Conservation (phyloP, 225 moss, liverwort and hornwort species). For the Pleurozium schreberi region DNA sequence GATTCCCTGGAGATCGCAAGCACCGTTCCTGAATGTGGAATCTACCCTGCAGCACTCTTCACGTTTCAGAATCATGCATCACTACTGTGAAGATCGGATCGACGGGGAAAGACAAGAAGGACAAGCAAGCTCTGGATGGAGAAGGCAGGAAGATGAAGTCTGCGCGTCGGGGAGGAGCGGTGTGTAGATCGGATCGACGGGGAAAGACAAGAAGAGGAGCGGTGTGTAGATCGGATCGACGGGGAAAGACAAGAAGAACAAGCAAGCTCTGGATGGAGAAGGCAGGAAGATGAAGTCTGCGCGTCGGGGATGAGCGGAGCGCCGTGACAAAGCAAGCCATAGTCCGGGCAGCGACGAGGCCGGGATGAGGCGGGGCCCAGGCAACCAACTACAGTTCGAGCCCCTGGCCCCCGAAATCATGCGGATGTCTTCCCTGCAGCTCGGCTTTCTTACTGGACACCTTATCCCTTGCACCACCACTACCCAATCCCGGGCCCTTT, state of each 20-base stretch:
- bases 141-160: not conserved
- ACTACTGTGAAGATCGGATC: not conserved
- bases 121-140: not conserved
- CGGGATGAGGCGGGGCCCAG: not conserved
- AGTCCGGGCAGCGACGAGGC: not conserved
- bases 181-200: too few relatives aligned
- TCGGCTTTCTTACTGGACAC: not conserved
- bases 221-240: too few relatives aligned
- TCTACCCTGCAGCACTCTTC: not conserved
- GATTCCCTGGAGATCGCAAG: not conserved
- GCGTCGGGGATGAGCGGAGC: not conserved
- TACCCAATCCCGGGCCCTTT: not conserved
- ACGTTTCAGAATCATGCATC: not conserved
- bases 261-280: not conserved
- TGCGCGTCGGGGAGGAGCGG: not conserved
- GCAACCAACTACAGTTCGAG: not conserved
- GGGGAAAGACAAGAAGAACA: not conserved
- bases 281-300: not conserved
- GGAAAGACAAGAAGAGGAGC: too few relatives aligned
- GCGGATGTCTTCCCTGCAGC: not conserved
- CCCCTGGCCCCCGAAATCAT: not conserved
- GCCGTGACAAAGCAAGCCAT: not conserved
- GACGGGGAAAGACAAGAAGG: not conserved
- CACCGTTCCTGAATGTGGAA: not conserved
- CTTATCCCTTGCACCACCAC: slow-evolving; percentile 11